Conservation (phyloP, 805 yeast genomes). For the Cyberlindnera maclurae region DNA sequence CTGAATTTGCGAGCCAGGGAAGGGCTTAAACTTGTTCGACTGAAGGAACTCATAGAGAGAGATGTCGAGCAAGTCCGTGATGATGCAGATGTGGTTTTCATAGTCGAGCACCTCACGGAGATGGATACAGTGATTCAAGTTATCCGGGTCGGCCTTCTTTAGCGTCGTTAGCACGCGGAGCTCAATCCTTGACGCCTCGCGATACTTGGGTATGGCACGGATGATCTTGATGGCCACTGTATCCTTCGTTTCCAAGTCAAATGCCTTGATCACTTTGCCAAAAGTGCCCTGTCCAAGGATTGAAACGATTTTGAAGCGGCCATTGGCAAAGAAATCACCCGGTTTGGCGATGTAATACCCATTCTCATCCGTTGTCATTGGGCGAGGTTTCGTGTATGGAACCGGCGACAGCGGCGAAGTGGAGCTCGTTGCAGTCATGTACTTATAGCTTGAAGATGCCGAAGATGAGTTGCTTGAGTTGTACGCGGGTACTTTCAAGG, state of each 20-base stretch:
- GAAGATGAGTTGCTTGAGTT: constrained; percentile 5
- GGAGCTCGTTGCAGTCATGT: constrained; percentile 2
- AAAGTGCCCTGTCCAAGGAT: constrained; percentile 89
- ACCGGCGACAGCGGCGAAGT: constrained; percentile 17
- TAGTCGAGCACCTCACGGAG: constrained; percentile 86
- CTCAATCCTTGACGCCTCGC: constrained; percentile 94
- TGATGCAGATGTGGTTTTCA: constrained; percentile 89
- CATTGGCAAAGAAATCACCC: constrained; percentile 61
- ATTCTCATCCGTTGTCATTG: constrained; percentile 29
- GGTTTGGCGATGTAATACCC: constrained; percentile 65
- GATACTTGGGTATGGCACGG: constrained; percentile 83
- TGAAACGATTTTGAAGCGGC: constrained; percentile 56
- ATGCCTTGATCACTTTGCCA: constrained; percentile 84
- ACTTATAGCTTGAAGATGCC: constrained; percentile 3
- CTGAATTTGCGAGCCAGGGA: constrained; percentile 91
- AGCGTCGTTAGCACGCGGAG: constrained; percentile 72
- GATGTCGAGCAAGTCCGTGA: constrained; percentile 79
- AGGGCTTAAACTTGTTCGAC: constrained; percentile 75
- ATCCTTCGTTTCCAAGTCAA: constrained; percentile 49
- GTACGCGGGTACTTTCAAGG: constrained; percentile 1
- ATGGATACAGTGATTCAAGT: constrained; percentile 73
- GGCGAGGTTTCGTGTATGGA: constrained; percentile 6
- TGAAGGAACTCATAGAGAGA: constrained; percentile 89
- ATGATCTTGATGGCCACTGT: constrained; percentile 87
- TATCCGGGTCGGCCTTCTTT: constrained; percentile 57